Percentiles rank a stretch among this genome's conserved stretches.
Conservation (phyloP, 1,284 basidiomycete genomes). For the Cutaneotrichosporon sp. region DNA sequence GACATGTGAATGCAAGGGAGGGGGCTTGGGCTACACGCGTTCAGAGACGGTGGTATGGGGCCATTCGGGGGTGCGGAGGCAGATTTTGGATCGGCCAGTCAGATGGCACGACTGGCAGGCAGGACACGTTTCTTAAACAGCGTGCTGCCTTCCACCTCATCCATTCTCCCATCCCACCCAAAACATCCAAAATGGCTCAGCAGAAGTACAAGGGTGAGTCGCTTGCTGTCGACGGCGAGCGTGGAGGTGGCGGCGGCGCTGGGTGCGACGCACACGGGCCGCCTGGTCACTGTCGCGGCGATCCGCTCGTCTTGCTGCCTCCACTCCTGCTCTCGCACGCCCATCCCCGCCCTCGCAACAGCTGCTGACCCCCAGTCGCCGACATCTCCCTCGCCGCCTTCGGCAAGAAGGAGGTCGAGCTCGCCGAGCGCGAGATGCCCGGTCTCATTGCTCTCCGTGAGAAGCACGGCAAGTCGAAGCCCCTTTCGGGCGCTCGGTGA, state of each 20-base stretch:
- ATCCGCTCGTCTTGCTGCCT: background rate
- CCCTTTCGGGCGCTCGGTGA: constrained; percentile 83
- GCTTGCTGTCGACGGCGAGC: too few species aligned
- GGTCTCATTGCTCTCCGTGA: constrained; percentile 88
- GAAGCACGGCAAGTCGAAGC: constrained; percentile 81
- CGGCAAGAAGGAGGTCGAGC: constrained; percentile 93
- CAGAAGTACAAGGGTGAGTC: constrained; percentile 14
- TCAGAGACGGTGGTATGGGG: background rate
- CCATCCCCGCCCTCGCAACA: background rate
- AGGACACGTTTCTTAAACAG: constrained; percentile 1
- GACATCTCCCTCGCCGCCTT: constrained; percentile 85
- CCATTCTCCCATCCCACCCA: constrained; percentile 15
- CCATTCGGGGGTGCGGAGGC: background rate
- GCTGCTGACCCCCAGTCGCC: constrained; percentile 52
- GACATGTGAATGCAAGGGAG: background rate
- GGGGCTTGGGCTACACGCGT: background rate
- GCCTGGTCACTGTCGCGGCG: too few species aligned
- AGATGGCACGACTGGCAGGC: background rate
- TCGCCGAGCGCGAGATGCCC: constrained; percentile 69
- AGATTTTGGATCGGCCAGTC: constrained; percentile 1
- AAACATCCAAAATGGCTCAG: constrained; percentile 25
- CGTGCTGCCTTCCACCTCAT: constrained; percentile 1
- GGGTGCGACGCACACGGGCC: too few species aligned
- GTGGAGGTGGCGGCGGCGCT: too few species aligned
- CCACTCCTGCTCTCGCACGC: too few species aligned